phyloP scores from a whole-genome alignment of 306 rosid genomes.

The Prunus davidiana region DNA sequence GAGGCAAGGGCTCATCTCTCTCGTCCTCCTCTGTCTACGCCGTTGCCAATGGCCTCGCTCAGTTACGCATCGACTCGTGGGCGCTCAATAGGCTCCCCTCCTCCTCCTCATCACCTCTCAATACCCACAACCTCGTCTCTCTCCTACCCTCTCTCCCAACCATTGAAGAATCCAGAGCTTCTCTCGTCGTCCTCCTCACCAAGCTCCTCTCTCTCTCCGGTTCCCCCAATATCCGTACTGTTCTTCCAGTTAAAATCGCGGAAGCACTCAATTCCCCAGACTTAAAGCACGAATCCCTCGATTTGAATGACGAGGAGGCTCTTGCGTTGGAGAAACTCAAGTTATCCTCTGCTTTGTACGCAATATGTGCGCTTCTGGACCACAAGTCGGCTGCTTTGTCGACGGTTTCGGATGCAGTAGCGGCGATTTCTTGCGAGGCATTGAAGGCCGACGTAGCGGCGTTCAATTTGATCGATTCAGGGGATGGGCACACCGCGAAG shows the following conservation, averaged over 20 bases:
- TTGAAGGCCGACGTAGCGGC: constrained; percentile 57
- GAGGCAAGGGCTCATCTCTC: constrained; percentile 74
- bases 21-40: constrained; percentile 61
- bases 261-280: constrained; percentile 29
- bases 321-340: constrained; percentile 28
- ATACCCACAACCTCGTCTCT: constrained; percentile 23
- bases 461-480: constrained; percentile 65
- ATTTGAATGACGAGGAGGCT: constrained; percentile 51
- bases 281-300: constrained; percentile 26
- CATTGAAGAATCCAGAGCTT: constrained; percentile 45
- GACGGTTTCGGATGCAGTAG: constrained; percentile 49
- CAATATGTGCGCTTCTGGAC: constrained; percentile 56
- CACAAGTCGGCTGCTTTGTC: constrained; percentile 49
- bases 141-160: constrained; percentile 41
- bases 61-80: constrained; percentile 55
- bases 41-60: constrained; percentile 48
- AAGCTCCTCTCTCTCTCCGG: constrained; percentile 48
- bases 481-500: constrained; percentile 63
- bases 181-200: constrained; percentile 56
- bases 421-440: constrained; percentile 83
- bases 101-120: constrained; percentile 22
- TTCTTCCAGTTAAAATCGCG: constrained; percentile 40
- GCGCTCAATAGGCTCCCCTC: constrained; percentile 49
- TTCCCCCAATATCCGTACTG: constrained; percentile 30
- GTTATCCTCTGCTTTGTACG: constrained; percentile 33